phyloP scores from a whole-genome alignment of 2,329 filamentous ascomycete species.

The Arthrobotrys entomopaga region DNA sequence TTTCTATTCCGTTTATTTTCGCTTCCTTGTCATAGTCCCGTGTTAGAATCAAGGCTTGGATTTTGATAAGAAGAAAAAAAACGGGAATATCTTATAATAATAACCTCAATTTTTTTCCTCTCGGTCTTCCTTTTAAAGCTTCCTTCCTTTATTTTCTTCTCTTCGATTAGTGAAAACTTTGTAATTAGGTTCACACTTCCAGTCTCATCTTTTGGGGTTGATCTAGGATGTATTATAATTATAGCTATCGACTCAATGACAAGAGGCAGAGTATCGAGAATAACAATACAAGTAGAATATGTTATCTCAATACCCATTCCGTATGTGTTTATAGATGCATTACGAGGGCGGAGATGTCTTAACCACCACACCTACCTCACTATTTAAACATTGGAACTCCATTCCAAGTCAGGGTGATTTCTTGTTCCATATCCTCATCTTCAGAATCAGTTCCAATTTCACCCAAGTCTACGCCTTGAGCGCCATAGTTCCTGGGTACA shows the following conservation, averaged over 20 bases:
- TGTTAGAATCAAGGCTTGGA: neutral
- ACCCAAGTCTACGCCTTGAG: slow-evolving; percentile 14
- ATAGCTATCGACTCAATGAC: slow-evolving; percentile 22
- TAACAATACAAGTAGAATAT: neutral
- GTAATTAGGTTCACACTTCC: neutral
- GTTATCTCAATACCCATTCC: neutral
- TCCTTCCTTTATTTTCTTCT: neutral
- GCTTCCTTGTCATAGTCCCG: neutral
- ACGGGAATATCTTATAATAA: too few species aligned
- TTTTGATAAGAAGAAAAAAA: too few species aligned
- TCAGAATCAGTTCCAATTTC: neutral
- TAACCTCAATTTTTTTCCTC: too few species aligned
- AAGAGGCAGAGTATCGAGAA: neutral
- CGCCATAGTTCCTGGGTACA: slow-evolving; percentile 23
- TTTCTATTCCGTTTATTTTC: neutral
- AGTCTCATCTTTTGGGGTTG: neutral
- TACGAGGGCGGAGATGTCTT: too few species aligned
- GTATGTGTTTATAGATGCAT: too few species aligned
- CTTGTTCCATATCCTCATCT: slow-evolving; percentile 38
- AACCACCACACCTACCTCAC: neutral
- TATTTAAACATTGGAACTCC: slow-evolving; percentile 27
- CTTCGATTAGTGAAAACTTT: neutral
- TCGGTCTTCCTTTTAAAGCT: too few species aligned
- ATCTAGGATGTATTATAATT: slow-evolving; percentile 27
- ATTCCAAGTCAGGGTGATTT: slow-evolving; percentile 48